phyloP scores from a whole-genome alignment of 2,329 filamentous ascomycete species.

The Rachicladosporium sp. region DNA sequence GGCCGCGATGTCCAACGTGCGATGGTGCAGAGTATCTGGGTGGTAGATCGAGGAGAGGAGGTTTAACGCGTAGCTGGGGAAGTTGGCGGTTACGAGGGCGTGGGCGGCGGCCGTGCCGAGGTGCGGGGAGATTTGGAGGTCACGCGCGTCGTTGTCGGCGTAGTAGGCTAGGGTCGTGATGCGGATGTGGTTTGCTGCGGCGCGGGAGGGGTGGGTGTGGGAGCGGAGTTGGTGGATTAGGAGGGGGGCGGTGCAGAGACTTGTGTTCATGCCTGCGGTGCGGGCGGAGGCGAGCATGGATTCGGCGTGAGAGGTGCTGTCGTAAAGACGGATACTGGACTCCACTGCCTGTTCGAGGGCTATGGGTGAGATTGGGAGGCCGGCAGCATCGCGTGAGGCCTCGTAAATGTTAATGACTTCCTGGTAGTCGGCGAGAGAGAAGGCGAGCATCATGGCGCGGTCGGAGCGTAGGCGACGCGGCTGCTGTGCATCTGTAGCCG shows the following conservation, averaged over 20 bases:
- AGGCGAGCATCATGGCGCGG: conserved; percentile 13
- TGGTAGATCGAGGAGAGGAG: conserved; percentile 18
- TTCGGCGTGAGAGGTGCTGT: conserved; percentile 11
- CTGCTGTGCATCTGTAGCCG: too few relatives aligned
- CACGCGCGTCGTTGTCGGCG: conserved; percentile 17
- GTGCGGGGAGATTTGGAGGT: conserved; percentile 15
- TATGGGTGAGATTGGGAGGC: conserved; percentile 14
- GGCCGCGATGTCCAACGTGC: conserved; percentile 17
- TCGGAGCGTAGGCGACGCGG: too few relatives aligned
- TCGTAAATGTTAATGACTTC: conserved; percentile 17
- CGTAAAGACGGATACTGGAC: conserved; percentile 15
- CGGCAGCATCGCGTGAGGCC: conserved; percentile 9
- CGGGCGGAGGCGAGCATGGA: conserved; percentile 14
- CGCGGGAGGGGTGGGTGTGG: conserved; percentile 3
- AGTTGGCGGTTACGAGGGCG: conserved; percentile 14
- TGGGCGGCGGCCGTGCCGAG: conserved; percentile 20
- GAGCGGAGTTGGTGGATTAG: conserved; percentile 16
- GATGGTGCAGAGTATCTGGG: conserved; percentile 11
- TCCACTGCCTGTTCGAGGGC: conserved; percentile 20
- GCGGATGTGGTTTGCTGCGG: conserved; percentile 10
- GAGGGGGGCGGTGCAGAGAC: conserved; percentile 15
- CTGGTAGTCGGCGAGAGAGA: conserved; percentile 11
- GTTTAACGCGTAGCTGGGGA: conserved; percentile 15
- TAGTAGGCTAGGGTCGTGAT: conserved; percentile 18
- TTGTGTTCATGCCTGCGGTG: conserved; percentile 19